A percentile compares a stretch with the other conserved stretches of the same genome.
Evolutionary conservation across 768 basidiomycete genomes (phyloP).

Genomic region (Lepiota venenata): DNA sequence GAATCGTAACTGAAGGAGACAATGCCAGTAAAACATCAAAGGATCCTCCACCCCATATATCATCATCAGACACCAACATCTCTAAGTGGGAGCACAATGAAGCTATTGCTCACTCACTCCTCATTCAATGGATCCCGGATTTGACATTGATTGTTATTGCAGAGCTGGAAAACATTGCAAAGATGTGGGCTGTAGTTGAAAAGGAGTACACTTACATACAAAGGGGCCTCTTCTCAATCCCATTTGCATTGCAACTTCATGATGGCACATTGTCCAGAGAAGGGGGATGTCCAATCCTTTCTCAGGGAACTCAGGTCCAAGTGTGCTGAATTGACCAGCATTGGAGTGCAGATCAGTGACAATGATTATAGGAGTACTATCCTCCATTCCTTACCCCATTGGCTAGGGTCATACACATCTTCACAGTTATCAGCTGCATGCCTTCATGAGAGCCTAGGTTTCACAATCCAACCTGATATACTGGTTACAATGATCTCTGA

Average conservation of each 20-base stretch:
- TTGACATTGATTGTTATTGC: slow-evolving; percentile 23
- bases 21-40: too few species aligned
- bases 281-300: slow-evolving; percentile 25
- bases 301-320: slow-evolving; percentile 20
- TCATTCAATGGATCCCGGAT: slow-evolving; percentile 30
- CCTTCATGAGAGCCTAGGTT: not conserved
- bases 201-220: slow-evolving; percentile 29
- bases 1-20: too few species aligned
- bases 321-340: slow-evolving; percentile 21
- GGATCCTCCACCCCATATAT: not conserved
- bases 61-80: not conserved
- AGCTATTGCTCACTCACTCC: slow-evolving; percentile 25
- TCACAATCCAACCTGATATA: slow-evolving; percentile 17
- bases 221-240: slow-evolving; percentile 27
- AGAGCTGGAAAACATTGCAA: slow-evolving; percentile 23
- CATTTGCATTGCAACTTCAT: slow-evolving; percentile 26
- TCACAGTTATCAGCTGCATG: slow-evolving; percentile 18
- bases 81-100: slow-evolving; percentile 31
- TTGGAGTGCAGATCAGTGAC: slow-evolving; percentile 28
- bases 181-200: slow-evolving; percentile 28
- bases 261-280: slow-evolving; percentile 23
- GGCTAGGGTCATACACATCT: too few species aligned
- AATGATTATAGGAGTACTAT: too few species aligned
- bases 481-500: slow-evolving; percentile 24
- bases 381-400: too few species aligned